These are phyloP conservation scores for Irpex rosettiformis DNA, from an alignment of 1,284 basidiomycete genomes.

Conservation along the genomic window DNA sequence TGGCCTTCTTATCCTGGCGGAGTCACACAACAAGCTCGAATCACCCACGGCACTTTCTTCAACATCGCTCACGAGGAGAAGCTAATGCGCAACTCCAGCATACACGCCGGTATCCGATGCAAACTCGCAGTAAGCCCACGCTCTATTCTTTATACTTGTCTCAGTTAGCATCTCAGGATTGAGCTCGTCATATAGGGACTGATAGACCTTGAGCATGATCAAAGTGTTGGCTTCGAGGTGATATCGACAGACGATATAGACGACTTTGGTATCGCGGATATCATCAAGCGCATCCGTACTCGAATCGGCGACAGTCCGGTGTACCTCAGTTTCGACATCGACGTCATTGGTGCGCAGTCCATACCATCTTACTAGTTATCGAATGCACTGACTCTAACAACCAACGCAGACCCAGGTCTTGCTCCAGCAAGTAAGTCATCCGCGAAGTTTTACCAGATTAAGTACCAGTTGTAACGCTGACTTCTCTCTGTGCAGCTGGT, in stretches of 20 bases:
- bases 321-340: conserved; percentile 75
- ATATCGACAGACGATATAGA: conserved; percentile 77
- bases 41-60: conserved; percentile 80
- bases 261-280: conserved; percentile 58
- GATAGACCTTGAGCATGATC: conserved; percentile 60
- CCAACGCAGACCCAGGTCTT: conserved; percentile 60
- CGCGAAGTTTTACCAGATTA: background rate
- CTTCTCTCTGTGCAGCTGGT: too few relatives aligned
- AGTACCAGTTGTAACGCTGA: too few relatives aligned
- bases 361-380: background rate
- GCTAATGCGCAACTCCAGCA: conserved; percentile 65
- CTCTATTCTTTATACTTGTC: background rate
- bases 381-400: background rate
- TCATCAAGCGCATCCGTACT: conserved; percentile 58
- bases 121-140: conserved; percentile 57
- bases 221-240: conserved; percentile 63
- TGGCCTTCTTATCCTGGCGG: conserved; percentile 57
- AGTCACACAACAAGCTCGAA: conserved; percentile 53
- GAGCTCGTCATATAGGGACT: conserved; percentile 38
- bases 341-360: conserved; percentile 60
- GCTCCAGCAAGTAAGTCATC: conserved; percentile 68
- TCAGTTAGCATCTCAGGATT: background rate
- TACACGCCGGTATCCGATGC: conserved; percentile 78
- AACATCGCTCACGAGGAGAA: conserved; percentile 70
- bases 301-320: conserved; percentile 69